These are phyloP conservation scores for Torulaspora gathmanii DNA, from an alignment of 805 yeast genomes.

Conservation along the genomic window DNA sequence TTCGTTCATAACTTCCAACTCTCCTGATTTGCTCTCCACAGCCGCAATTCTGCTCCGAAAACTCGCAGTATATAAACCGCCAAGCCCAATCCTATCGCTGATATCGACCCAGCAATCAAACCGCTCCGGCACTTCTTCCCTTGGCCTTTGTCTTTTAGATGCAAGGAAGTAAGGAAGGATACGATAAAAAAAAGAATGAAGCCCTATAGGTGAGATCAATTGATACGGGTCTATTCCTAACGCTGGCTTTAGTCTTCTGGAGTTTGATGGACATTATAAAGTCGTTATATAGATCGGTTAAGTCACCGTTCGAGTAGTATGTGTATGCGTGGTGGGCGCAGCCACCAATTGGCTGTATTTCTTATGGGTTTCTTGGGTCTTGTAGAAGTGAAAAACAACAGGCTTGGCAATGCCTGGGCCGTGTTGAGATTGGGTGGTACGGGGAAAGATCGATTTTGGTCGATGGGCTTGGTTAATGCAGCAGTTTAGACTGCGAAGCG, in stretches of 20 bases:
- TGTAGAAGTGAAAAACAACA: neutral
- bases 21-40: neutral
- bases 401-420: neutral
- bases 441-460: neutral
- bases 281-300: too few relatives aligned
- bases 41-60: neutral
- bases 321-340: neutral
- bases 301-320: neutral
- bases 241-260: neutral
- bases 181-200: neutral
- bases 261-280: too few relatives aligned
- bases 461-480: constrained; percentile 3
- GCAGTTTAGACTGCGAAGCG: constrained; percentile 26
- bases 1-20: constrained; percentile 11
- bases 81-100: neutral
- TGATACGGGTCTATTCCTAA: neutral
- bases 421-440: neutral
- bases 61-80: neutral
- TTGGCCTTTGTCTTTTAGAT: neutral
- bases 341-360: neutral
- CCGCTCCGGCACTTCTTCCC: neutral
- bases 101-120: neutral
- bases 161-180: neutral
- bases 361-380: neutral
- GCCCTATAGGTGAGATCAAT: neutral